Base-by-base conservation (phyloP, 352 stramenopile genomes). In the Globisporangium apiculatum region DNA sequence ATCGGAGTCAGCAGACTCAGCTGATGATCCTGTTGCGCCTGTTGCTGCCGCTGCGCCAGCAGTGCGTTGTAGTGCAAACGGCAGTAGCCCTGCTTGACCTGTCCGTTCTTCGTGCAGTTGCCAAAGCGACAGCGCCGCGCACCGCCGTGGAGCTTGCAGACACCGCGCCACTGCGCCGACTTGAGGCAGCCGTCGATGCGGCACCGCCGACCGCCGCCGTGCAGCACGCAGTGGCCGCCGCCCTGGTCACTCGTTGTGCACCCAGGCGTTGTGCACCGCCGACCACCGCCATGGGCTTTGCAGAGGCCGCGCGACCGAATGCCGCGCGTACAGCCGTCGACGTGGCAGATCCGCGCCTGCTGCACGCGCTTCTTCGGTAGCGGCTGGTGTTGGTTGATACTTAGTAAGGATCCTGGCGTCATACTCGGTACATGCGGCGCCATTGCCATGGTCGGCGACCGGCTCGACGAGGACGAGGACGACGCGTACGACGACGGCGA, bases 121-220 rank as follows among this genome's bases (percentile, higher is more conserved):
- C 70, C 67, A 55, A 86, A 84, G 35, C 78, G 73, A 50, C 86
- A 95, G 8, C 80, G 76, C n/a, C 83, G 76, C 1, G 82, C 83
- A 4, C 86, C 86, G 37, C 86, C 86, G 64, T 95, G 86, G 62
- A 89, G 85, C 68, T 93, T 94, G 72, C 86, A 95, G 52, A 88
- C 64, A 7, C 84, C 84, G 15, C 80, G 75, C 65, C 78, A 91
- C 38, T 94, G 84, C 0, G 84, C 84, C 10, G 85, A 92, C 60
- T 92, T 91, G 49, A 76, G 81, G 71, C 86, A 95, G 18, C 78
- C 82, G 48, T 85, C 71, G 17, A 90, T 71, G 50, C 76, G 79
- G 66, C 86, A 95, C 35, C 82, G 78, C 1, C 76, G 75, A n/a
- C 86, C 86, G 11, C 86, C 86, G 12, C 86, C 86, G 59, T 95